Conservation (phyloP, 352 stramenopile species). For the Phytophthora pinifolia region DNA sequence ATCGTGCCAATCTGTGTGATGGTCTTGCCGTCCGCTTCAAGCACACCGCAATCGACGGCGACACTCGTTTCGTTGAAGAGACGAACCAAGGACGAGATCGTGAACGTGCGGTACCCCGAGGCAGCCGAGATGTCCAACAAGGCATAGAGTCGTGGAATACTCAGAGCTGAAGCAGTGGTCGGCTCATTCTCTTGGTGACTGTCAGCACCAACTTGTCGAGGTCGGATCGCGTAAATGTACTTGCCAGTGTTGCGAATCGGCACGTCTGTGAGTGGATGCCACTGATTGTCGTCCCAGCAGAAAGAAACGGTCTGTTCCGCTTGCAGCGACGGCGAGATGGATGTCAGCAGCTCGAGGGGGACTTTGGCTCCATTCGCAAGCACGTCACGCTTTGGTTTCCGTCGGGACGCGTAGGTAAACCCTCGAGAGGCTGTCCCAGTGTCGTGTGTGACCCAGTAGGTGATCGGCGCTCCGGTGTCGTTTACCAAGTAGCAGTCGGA, state of each 20-base stretch:
- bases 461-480: conserved; percentile 57
- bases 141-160: too few species aligned
- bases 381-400: conserved; percentile 44
- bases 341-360: conserved; percentile 67
- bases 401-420: conserved; percentile 58
- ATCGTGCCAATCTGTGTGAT: conserved; percentile 64
- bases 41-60: conserved; percentile 54
- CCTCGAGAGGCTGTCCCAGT: conserved; percentile 44
- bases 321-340: conserved; percentile 63
- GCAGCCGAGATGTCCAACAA: conserved; percentile 76
- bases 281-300: conserved; percentile 64
- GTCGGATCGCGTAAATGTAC: conserved; percentile 72
- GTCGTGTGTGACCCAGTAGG: conserved; percentile 65
- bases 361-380: conserved; percentile 57
- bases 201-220: conserved; percentile 11
- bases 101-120: conserved; percentile 74
- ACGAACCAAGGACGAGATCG: conserved; percentile 73
- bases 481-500: conserved; percentile 84
- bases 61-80: conserved; percentile 78
- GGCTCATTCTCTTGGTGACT: too few species aligned
- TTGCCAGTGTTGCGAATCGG: conserved; percentile 76
- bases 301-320: conserved; percentile 80
- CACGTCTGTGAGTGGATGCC: conserved; percentile 76
- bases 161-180: too few species aligned
- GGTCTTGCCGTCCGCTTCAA: conserved; percentile 57